These are phyloP conservation scores for Beauveria caledonica DNA, from an alignment of 2,329 filamentous ascomycete species.

Conservation along the genomic window DNA sequence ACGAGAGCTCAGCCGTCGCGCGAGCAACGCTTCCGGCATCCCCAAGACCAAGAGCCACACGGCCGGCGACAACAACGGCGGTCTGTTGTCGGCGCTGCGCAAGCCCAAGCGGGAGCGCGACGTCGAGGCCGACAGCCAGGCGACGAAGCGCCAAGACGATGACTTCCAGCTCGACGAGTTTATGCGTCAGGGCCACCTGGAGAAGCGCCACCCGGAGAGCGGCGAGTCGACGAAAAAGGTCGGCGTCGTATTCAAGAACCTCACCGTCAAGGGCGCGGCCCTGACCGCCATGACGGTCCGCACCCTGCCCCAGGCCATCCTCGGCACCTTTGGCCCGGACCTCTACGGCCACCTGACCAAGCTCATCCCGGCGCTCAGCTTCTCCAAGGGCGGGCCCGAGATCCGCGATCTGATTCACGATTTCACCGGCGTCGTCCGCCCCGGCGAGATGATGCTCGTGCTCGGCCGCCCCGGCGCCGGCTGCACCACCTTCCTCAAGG, in stretches of 20 bases:
- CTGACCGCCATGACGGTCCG: slow-evolving; percentile 60
- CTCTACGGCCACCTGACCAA: slow-evolving; percentile 44
- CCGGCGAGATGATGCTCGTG: slow-evolving; percentile 31
- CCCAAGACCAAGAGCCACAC: slow-evolving; percentile 3
- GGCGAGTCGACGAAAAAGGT: slow-evolving; percentile 66
- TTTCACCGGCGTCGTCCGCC: slow-evolving; percentile 27
- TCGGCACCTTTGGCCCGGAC: slow-evolving; percentile 76
- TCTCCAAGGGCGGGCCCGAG: slow-evolving; percentile 12
- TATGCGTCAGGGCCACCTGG: slow-evolving; percentile 66
- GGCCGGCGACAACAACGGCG: not conserved
- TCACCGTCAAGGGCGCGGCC: slow-evolving; percentile 65
- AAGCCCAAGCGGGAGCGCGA: slow-evolving; percentile 4
- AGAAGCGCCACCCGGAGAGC: slow-evolving; percentile 53
- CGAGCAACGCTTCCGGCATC: slow-evolving; percentile 9
- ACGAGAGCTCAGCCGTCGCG: slow-evolving; percentile 17
- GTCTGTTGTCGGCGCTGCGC: not conserved
- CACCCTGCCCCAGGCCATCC: slow-evolving; percentile 63
- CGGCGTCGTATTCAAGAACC: slow-evolving; percentile 66
- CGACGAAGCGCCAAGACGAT: slow-evolving; percentile 35
- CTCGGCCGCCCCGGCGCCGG: slow-evolving; percentile 67
- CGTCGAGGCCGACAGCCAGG: slow-evolving; percentile 10
- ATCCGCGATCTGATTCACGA: slow-evolving; percentile 23
- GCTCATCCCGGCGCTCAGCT: slow-evolving; percentile 8
- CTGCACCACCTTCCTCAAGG: slow-evolving; percentile 70
- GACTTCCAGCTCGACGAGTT: slow-evolving; percentile 64